Base-by-base conservation (phyloP, 139 green algal species). In the Microglena sp. region DNA sequence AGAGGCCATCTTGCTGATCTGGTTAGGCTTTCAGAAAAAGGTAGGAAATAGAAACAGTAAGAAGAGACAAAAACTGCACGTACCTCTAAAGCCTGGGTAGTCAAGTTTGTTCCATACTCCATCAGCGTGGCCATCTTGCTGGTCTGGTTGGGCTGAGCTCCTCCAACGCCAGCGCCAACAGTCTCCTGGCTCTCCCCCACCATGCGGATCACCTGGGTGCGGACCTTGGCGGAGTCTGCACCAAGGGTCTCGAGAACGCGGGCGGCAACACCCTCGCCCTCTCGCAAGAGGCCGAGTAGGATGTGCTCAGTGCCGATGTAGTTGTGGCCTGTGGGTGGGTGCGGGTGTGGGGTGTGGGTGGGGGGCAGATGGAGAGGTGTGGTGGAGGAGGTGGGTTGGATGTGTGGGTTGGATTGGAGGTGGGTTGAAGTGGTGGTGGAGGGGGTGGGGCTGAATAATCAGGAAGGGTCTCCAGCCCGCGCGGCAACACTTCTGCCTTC, bases 301-400 rank as follows among this genome's bases (percentile, higher is more conserved):
- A 99, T 93, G 87, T 99, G 94, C 87, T 99, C 94, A 0, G 94
- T 99, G 65, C 94, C 94, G 59, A 99, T 99, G 90, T 99, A 99
- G 80, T 97, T 98, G 88, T 99, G 94, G 60, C 93, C 88, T 95
- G 28, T 32, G 43, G 3, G n/a, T n/a, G n/a, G n/a, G n/a, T n/a
- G n/a, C n/a, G n/a, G n/a, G n/a, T n/a, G n/a, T n/a, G n/a, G n/a
- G n/a, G n/a, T n/a, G n/a, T n/a, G n/a, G n/a, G n/a, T n/a, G n/a
- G n/a, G n/a, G n/a, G n/a, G n/a, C n/a, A n/a, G n/a, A n/a, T n/a
- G n/a, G n/a, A n/a, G n/a, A n/a, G n/a, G n/a, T n/a, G n/a, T n/a
- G n/a, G n/a, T n/a, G n/a, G n/a, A n/a, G n/a, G n/a, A n/a, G n/a
- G n/a, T n/a, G n/a, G n/a, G n/a, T n/a, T n/a, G n/a, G n/a, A n/a